Evolutionary conservation across 257 asterid species (phyloP), one percentile per base, ranked within the genome.

Genomic region (Jacaranda copaia): DNA sequence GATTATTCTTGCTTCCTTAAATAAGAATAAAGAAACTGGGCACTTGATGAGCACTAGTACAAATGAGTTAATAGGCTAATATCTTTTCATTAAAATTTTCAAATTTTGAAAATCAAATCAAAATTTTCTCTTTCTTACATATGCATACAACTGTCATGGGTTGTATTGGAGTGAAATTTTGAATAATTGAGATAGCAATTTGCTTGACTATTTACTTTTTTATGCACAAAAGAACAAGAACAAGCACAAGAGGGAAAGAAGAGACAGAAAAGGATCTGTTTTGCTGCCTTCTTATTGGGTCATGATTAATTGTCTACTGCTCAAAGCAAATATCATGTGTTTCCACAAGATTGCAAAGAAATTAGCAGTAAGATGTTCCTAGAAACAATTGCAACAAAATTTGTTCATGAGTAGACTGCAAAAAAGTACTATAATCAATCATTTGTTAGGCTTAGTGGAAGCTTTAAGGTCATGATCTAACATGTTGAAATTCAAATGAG

Each of bases 141-240:
- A 4, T 32, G 9, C 9, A 48, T 49, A 74, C 83, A 80, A 51
- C 83, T 80, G 83, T 80, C 77, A 76, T 75, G 69, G 48, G 81
- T 57, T 75, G 84, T 70, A 18, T 5, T 43, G 73, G 61, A 39
- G 69, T 25, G 60, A 62, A 52, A 25, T 16, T 63, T 72, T 64
- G 45, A 75, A 57, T 25, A 52, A 40, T 49, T 3, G 32, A 35
- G 48, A 38, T 62, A 48, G 9, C 48, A 36, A 61, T 36, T 35
- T 62, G 19, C 46, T 14, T 10, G 42, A 61, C 3, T 36, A 3
- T 39, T 51, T 4, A 68, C 61, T 80, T 69, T 80, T 68, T 60
- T 68, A 60, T 74, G 63, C 8, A 32, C 3, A 9, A 42, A 7
- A 15, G 49, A 38, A 64, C 36, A 67, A 39, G 10, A 65, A 32